A percentile compares a stretch with the other conserved stretches of the same genome.
phyloP scores from a whole-genome alignment of 345 rosid species.

The Acer negundo region DNA sequence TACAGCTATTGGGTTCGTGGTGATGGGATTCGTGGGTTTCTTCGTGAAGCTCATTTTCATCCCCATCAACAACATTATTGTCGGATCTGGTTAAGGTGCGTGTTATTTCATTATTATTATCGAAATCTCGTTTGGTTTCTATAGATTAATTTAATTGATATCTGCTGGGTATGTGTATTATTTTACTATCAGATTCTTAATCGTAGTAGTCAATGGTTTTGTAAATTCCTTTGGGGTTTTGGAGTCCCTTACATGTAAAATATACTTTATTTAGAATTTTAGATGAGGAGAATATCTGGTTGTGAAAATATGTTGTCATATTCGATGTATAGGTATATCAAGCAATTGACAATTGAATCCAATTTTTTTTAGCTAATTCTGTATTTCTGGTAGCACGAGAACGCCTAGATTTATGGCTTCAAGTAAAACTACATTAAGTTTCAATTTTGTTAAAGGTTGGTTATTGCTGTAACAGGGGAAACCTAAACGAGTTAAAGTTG shows the following conservation, averaged over 20 bases:
- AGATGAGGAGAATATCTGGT: not conserved
- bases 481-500: not conserved
- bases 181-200: not conserved
- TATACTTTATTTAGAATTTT: too few species aligned
- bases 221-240: not conserved
- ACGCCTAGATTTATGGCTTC: not conserved
- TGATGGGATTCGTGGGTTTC: slow-evolving; percentile 83
- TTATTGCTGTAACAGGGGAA: not conserved
- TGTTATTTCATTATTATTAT: not conserved
- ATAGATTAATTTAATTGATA: not conserved
- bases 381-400: not conserved
- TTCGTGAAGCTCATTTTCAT: slow-evolving; percentile 78
- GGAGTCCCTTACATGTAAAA: not conserved
- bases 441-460: not conserved
- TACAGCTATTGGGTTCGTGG: slow-evolving; percentile 80
- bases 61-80: slow-evolving; percentile 62
- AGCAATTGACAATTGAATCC: not conserved
- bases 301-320: not conserved
- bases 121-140: not conserved
- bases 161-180: not conserved
- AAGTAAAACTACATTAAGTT: not conserved
- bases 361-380: not conserved
- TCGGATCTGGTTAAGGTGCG: slow-evolving; percentile 33
- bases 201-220: not conserved
- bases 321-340: not conserved